A percentile compares a stretch with the other conserved stretches of the same genome.
phyloP scores from a whole-genome alignment of 208 protist species.

The Crithidia bombi region DNA sequence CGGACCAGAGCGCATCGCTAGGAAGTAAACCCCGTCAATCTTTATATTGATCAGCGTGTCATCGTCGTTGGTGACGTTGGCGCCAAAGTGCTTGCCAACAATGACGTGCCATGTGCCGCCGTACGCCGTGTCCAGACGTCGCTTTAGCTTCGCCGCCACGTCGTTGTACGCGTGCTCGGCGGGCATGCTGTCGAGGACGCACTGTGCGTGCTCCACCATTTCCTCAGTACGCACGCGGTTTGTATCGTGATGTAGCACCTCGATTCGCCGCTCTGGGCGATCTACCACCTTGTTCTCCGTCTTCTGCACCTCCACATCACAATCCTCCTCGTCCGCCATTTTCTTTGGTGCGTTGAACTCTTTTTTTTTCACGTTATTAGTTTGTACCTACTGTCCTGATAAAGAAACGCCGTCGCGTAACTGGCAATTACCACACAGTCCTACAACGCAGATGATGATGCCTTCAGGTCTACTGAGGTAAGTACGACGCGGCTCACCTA shows the following conservation, averaged over 20 bases:
- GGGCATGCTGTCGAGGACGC: slow-evolving; percentile 56
- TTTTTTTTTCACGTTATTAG: not conserved
- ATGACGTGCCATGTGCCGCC: slow-evolving; percentile 88
- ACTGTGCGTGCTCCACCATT: slow-evolving; percentile 71
- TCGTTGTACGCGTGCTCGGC: slow-evolving; percentile 72
- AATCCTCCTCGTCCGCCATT: slow-evolving; percentile 67
- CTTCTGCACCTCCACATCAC: slow-evolving; percentile 48
- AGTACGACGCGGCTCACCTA: not conserved
- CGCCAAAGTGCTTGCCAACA: slow-evolving; percentile 83
- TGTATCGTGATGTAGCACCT: slow-evolving; percentile 66
- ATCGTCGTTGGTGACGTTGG: slow-evolving; percentile 87
- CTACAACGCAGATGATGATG: no score
- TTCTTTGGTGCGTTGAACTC: not conserved
- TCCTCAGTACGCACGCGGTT: slow-evolving; percentile 54
- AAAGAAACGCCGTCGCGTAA: no score
- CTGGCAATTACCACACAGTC: no score
- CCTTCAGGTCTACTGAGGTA: no score
- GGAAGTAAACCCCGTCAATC: slow-evolving; percentile 71
- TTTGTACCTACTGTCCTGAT: no score
- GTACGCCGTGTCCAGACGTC: slow-evolving; percentile 64
- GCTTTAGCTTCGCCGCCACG: slow-evolving; percentile 68
- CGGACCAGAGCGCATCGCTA: slow-evolving; percentile 82
- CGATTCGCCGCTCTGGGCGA: slow-evolving; percentile 44
- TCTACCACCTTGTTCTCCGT: slow-evolving; percentile 22
- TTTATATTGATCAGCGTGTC: slow-evolving; percentile 86